phyloP scores from a whole-genome alignment of 345 rosid species.

The Lepidium sativum region DNA sequence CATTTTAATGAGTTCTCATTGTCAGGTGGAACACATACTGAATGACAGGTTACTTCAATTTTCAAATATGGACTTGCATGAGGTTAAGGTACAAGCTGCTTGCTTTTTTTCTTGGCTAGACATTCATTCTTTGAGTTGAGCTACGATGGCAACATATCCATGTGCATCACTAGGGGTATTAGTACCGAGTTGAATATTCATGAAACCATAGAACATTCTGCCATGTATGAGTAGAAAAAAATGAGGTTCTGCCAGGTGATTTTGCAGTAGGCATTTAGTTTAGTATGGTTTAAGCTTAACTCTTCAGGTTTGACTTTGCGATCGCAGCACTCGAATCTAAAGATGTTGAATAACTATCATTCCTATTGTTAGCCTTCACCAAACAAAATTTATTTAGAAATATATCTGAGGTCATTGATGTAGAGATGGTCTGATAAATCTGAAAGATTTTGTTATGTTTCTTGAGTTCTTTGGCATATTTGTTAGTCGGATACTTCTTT shows the following conservation, averaged over 20 bases:
- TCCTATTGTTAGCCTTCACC: not conserved
- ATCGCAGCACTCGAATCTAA: not conserved
- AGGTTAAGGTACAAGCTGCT: conserved; percentile 71
- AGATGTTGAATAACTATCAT: not conserved
- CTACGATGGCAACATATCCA: not conserved
- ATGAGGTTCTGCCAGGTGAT: not conserved
- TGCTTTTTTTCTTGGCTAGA: conserved; percentile 6
- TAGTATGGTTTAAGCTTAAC: not conserved
- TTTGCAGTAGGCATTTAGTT: not conserved
- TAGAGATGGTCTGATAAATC: not conserved
- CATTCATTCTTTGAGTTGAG: not conserved
- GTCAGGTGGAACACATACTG: conserved; percentile 89
- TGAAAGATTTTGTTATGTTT: not conserved
- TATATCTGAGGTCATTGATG: not conserved
- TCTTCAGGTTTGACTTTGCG: not conserved
- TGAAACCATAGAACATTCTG: not conserved
- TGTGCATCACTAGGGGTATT: not conserved
- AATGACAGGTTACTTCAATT: conserved; percentile 90
- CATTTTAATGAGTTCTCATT: conserved; percentile 4
- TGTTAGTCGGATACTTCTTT: conserved; percentile 9
- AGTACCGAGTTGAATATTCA: not conserved
- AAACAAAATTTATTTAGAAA: not conserved
- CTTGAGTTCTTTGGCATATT: not conserved
- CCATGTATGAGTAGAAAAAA: not conserved
- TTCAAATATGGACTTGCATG: conserved; percentile 77